Percentiles rank a stretch among this genome's conserved stretches.
phyloP scores from a whole-genome alignment of 208 protist species.

The Blechomonas ayalai region DNA sequence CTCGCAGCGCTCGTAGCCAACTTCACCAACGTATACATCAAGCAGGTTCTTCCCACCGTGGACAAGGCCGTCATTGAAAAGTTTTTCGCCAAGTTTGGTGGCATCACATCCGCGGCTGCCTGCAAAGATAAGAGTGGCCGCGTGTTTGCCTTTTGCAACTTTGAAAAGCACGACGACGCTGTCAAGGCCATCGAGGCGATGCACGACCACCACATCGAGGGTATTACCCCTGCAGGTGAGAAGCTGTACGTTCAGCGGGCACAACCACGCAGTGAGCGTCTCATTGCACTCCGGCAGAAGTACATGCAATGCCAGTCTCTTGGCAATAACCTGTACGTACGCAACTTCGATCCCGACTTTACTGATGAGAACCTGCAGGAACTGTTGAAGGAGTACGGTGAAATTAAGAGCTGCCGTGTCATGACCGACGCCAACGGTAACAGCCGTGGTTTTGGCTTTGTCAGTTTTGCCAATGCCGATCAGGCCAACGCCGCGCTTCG shows the following conservation, averaged over 20 bases:
- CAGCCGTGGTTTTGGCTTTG: constrained; percentile 97
- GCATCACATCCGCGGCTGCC: constrained; percentile 88
- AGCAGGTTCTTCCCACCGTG: constrained; percentile 92
- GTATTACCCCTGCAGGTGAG: constrained; percentile 71
- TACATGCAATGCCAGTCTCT: constrained; percentile 88
- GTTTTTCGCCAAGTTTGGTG: constrained; percentile 93
- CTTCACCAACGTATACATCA: constrained; percentile 99
- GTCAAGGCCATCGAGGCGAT: constrained; percentile 89
- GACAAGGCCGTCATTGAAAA: constrained; percentile 90
- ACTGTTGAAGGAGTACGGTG: constrained; percentile 97
- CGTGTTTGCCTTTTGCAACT: constrained; percentile 98
- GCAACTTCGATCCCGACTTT: constrained; percentile 96
- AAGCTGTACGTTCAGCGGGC: constrained; percentile 86
- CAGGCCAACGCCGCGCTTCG: constrained; percentile 96
- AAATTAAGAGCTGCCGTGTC: constrained; percentile 98
- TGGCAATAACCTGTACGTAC: constrained; percentile 98
- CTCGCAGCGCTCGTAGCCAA: constrained; percentile 82
- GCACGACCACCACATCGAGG: constrained; percentile 82
- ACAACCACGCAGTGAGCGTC: constrained; percentile 81
- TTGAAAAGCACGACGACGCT: constrained; percentile 93
- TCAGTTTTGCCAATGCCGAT: constrained; percentile 97
- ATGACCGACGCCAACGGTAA: constrained; percentile 89
- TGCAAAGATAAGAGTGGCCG: constrained; percentile 89
- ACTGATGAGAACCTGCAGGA: constrained; percentile 96
- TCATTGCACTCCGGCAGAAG: constrained; percentile 84